Evolutionary conservation across 305 asterid species (phyloP).

Genomic region (Withania somnifera): DNA sequence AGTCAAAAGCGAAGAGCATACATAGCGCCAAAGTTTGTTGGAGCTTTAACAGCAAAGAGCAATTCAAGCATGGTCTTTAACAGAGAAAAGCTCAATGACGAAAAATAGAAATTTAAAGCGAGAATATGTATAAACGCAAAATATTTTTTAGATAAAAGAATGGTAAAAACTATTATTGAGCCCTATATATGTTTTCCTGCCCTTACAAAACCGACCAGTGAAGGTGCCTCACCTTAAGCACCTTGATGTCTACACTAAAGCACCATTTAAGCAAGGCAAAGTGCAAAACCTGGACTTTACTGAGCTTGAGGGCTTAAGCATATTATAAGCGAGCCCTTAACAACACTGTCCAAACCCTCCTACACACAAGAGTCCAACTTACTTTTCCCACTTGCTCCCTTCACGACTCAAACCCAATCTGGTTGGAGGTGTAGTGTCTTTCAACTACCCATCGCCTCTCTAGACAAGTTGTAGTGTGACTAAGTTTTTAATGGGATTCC

Average conservation of each 20-base stretch:
- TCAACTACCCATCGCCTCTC: neutral
- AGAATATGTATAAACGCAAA: neutral
- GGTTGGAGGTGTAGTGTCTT: neutral
- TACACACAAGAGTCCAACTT: neutral
- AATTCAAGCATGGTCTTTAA: neutral
- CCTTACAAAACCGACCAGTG: neutral
- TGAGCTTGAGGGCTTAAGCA: neutral
- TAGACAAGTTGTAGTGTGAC: neutral
- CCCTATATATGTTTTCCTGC: neutral
- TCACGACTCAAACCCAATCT: neutral
- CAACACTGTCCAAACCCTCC: neutral
- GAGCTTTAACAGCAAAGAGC: neutral
- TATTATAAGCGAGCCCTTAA: neutral
- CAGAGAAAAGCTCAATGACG: neutral
- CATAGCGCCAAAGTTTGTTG: neutral
- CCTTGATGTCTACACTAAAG: neutral
- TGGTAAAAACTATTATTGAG: neutral
- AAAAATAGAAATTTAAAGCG: neutral
- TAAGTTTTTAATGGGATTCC: neutral
- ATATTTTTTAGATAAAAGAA: neutral
- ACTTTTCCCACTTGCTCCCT: neutral
- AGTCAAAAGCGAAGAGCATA: neutral
- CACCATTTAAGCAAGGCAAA: neutral
- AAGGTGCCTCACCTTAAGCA: neutral
- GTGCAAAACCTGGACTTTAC: neutral